A percentile compares a stretch with the other conserved stretches of the same genome.
Evolutionary conservation across 257 asterid genomes (phyloP).

Genomic region (Anisodus acutangulus): DNA sequence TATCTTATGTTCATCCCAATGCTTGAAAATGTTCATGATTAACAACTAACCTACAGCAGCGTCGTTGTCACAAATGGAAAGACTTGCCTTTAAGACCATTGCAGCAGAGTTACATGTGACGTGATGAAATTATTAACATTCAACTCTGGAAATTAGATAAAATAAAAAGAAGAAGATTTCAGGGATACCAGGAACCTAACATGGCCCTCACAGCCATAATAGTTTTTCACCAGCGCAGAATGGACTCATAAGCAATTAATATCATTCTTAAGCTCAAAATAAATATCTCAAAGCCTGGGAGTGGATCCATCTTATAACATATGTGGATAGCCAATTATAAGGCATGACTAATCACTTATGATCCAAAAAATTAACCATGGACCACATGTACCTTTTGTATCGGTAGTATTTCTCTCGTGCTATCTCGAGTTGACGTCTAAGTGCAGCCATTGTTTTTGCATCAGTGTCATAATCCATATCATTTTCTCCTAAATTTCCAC

Average conservation of each 20-base stretch:
- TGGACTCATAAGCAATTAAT: conserved; percentile 10
- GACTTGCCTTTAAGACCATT: background rate
- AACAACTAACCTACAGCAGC: conserved; percentile 14
- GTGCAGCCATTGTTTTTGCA: conserved; percentile 73
- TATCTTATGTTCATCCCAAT: background rate
- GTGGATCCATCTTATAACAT: conserved; percentile 2
- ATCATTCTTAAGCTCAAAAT: conserved; percentile 7
- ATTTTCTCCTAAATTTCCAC: conserved; percentile 74
- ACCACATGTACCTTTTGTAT: conserved; percentile 56
- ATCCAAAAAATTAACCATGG: conserved; percentile 3
- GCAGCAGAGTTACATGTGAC: background rate
- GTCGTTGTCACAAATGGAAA: conserved; percentile 12
- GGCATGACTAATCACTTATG: background rate
- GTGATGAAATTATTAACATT: background rate
- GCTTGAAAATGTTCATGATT: background rate
- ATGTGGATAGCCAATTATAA: conserved; percentile 2
- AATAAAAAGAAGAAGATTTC: background rate
- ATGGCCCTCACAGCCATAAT: conserved; percentile 4
- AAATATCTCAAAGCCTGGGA: background rate
- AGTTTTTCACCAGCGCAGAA: background rate
- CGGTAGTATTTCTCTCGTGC: conserved; percentile 72
- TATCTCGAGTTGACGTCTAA: conserved; percentile 69
- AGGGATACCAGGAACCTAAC: background rate
- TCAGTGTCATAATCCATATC: conserved; percentile 89
- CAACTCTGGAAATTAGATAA: background rate